A percentile compares a stretch with the other conserved stretches of the same genome.
Conservation (phyloP, 441 rosid genomes). For the Lepidium campestre region DNA sequence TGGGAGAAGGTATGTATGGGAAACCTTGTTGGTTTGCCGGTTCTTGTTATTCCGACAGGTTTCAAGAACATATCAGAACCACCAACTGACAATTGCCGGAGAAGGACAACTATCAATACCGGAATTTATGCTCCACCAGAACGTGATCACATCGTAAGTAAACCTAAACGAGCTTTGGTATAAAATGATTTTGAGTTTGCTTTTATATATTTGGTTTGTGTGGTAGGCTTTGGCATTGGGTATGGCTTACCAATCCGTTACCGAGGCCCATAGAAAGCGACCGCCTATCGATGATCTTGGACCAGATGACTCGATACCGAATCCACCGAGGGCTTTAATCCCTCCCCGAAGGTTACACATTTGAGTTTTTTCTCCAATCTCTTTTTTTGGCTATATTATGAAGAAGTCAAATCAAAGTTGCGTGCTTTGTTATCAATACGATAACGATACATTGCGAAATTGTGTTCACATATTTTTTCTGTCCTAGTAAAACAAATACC, state of each 20-base stretch:
- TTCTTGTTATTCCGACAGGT: constrained; percentile 66
- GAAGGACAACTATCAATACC: constrained; percentile 53
- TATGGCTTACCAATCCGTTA: constrained; percentile 81
- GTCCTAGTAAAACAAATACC: neutral
- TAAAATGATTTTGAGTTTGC: neutral
- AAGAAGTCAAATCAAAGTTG: neutral
- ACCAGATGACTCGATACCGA: constrained; percentile 43
- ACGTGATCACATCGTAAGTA: constrained; percentile 74
- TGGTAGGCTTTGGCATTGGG: constrained; percentile 84
- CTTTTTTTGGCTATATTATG: constrained; percentile 3
- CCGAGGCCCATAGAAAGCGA: constrained; percentile 65
- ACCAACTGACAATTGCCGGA: constrained; percentile 40
- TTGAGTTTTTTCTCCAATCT: neutral
- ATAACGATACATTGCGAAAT: neutral
- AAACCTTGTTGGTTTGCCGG: constrained; percentile 82
- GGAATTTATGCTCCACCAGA: constrained; percentile 83
- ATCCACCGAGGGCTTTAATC: constrained; percentile 34
- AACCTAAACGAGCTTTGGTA: no score
- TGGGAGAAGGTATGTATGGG: constrained; percentile 92
- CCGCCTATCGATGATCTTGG: constrained; percentile 74
- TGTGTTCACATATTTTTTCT: neutral
- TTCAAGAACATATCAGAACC: constrained; percentile 46
- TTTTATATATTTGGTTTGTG: neutral
- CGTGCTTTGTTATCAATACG: neutral
- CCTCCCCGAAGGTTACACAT: constrained; percentile 44